These are phyloP conservation scores for Dendrocalamus sinicus DNA, from an alignment of 176 grass and related monocot species.

Conservation along the genomic window DNA sequence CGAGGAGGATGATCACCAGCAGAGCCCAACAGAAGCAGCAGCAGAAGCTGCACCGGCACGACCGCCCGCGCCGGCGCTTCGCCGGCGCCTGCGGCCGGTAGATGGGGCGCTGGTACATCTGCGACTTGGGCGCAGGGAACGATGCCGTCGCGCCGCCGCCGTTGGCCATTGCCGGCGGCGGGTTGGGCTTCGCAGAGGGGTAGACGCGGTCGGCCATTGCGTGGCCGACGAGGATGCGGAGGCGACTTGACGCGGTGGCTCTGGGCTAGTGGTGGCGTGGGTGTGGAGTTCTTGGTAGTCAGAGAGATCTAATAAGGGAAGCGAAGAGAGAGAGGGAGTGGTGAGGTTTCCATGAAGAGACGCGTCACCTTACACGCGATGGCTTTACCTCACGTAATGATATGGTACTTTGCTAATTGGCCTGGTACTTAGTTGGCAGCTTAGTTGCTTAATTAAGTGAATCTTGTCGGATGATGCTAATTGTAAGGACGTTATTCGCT, in stretches of 20 bases:
- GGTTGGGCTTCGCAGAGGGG: slow-evolving; percentile 71
- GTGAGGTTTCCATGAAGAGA: slow-evolving; percentile 41
- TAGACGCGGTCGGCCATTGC: slow-evolving; percentile 81
- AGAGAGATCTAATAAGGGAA: slow-evolving; percentile 48
- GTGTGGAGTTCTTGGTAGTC: slow-evolving; percentile 18
- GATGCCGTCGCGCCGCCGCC: slow-evolving; percentile 8
- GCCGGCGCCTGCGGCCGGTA: slow-evolving; percentile 58
- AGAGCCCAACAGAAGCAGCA: slow-evolving; percentile 76
- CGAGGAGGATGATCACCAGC: slow-evolving; percentile 55
- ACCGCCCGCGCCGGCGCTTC: slow-evolving; percentile 52
- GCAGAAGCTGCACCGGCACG: slow-evolving; percentile 67
- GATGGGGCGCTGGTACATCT: slow-evolving; percentile 76
- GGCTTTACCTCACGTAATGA: slow-evolving; percentile 61
- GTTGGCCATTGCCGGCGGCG: slow-evolving; percentile 50
- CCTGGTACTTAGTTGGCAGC: not conserved
- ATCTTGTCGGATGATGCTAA: not conserved
- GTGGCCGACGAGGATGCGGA: not conserved
- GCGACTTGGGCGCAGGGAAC: slow-evolving; percentile 65
- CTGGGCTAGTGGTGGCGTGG: not conserved
- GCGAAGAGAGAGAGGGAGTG: not conserved
- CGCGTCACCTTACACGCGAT: slow-evolving; percentile 65
- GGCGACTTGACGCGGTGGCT: not conserved
- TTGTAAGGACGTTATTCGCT: not conserved
- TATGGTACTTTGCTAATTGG: slow-evolving; percentile 45
- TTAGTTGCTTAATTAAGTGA: not conserved